A percentile compares a stretch with the other conserved stretches of the same genome.
These are phyloP conservation scores for Orbilia oligospora DNA, from an alignment of 2,329 filamentous ascomycete species.

Conservation along the genomic window DNA sequence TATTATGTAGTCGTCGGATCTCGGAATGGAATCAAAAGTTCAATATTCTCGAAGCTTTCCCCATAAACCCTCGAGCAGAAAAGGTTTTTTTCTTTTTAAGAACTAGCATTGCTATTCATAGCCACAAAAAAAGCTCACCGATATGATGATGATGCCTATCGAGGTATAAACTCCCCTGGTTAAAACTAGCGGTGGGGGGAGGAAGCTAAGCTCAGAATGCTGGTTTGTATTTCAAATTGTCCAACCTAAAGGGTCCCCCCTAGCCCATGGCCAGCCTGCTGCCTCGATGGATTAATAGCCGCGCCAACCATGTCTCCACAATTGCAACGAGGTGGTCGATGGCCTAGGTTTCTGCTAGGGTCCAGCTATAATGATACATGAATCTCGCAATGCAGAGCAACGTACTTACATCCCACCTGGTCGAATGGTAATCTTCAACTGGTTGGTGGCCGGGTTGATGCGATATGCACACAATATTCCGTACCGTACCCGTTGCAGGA, in stretches of 20 bases:
- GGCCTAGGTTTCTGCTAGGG: constrained; percentile 36
- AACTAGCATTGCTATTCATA: constrained; percentile 46
- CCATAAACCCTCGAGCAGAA: neutral
- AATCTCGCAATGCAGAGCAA: constrained; percentile 17
- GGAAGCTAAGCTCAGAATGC: constrained; percentile 30
- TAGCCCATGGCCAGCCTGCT: neutral
- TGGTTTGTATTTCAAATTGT: constrained; percentile 50
- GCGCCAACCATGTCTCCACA: constrained; percentile 50
- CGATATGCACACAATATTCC: no score
- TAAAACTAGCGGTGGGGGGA: neutral
- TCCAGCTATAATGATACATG: constrained; percentile 22
- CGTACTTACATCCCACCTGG: constrained; percentile 27
- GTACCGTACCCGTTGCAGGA: constrained; percentile 51
- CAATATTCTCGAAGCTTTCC: constrained; percentile 39
- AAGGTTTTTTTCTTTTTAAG: no score
- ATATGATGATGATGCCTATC: constrained; percentile 43
- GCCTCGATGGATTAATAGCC: constrained; percentile 39
- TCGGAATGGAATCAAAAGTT: constrained; percentile 11
- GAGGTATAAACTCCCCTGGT: neutral
- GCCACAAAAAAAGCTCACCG: constrained; percentile 6
- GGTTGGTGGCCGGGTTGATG: constrained; percentile 36
- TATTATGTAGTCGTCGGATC: neutral
- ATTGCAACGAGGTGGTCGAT: neutral
- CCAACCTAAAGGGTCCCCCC: constrained; percentile 3
- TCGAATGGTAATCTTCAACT: constrained; percentile 27